These are phyloP conservation scores for Boletus reticuloceps DNA, from an alignment of 768 basidiomycete genomes.

Conservation along the genomic window DNA sequence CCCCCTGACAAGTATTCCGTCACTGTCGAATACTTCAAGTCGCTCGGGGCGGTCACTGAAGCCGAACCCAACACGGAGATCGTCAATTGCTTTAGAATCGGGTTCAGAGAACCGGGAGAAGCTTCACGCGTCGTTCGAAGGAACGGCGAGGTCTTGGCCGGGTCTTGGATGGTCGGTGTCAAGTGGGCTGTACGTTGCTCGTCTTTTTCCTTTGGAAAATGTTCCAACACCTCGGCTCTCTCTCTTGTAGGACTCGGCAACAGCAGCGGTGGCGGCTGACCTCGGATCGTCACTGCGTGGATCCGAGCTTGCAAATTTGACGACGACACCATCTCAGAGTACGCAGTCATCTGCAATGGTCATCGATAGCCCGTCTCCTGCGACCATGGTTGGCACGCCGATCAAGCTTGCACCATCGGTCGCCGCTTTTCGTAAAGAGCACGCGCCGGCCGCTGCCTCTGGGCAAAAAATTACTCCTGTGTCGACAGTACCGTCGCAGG, in stretches of 20 bases:
- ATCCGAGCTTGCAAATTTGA: constrained; percentile 14
- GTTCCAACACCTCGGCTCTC: not conserved
- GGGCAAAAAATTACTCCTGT: constrained; percentile 22
- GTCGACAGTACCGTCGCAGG: constrained; percentile 13
- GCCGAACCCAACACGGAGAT: constrained; percentile 67
- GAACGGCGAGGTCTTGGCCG: constrained; percentile 76
- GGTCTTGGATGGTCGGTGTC: constrained; percentile 80
- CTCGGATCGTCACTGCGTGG: constrained; percentile 38
- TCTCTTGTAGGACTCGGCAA: constrained; percentile 53
- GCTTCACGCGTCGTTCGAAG: constrained; percentile 77
- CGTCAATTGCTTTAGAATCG: constrained; percentile 78
- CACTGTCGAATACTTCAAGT: constrained; percentile 71
- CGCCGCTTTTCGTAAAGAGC: constrained; percentile 64
- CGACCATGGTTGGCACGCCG: constrained; percentile 61
- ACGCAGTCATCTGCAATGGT: constrained; percentile 43
- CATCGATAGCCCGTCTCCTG: constrained; percentile 41
- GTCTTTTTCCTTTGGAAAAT: not conserved
- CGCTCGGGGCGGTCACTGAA: constrained; percentile 68
- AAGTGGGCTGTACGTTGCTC: constrained; percentile 73
- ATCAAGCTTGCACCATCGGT: constrained; percentile 70
- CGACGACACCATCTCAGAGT: constrained; percentile 6
- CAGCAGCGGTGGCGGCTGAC: constrained; percentile 41
- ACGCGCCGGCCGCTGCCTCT: constrained; percentile 17
- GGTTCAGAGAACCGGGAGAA: constrained; percentile 67
- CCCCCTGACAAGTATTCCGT: constrained; percentile 74